These are phyloP conservation scores for Chaetothyriales sp. DNA, from an alignment of 2,329 filamentous ascomycete genomes.

Conservation along the genomic window DNA sequence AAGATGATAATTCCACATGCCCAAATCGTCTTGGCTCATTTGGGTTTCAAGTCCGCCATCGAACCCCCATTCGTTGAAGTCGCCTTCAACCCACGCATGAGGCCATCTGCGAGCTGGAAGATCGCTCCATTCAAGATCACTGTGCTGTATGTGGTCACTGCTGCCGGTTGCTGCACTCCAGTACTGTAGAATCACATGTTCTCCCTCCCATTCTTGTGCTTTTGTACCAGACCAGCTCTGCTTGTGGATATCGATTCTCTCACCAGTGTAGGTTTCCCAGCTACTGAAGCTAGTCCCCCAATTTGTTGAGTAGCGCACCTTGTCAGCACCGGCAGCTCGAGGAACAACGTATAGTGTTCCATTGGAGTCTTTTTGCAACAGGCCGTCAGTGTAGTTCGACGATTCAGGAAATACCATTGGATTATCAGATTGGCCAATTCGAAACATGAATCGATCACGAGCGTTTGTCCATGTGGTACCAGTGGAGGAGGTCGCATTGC, in stretches of 20 bases:
- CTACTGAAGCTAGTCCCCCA: conserved; percentile 39
- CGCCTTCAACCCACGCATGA: conserved; percentile 40
- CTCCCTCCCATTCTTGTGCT: conserved; percentile 38
- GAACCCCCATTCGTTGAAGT: conserved; percentile 43
- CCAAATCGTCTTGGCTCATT: conserved; percentile 26
- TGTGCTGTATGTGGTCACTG: conserved; percentile 39
- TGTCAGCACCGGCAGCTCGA: conserved; percentile 39
- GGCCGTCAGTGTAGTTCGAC: conserved; percentile 40
- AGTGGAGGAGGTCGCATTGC: conserved; percentile 28
- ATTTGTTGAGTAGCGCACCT: conserved; percentile 40
- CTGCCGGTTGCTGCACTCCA: conserved; percentile 39
- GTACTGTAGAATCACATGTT: conserved; percentile 43
- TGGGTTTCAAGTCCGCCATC: conserved; percentile 37
- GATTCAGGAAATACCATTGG: conserved; percentile 40
- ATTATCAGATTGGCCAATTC: conserved; percentile 40
- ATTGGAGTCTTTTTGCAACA: conserved; percentile 28
- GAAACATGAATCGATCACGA: conserved; percentile 38
- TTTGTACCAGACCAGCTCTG: conserved; percentile 37
- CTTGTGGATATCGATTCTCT: conserved; percentile 27
- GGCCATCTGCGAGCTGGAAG: conserved; percentile 33
- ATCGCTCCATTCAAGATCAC: conserved; percentile 27
- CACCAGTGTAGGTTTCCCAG: conserved; percentile 37
- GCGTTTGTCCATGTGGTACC: conserved; percentile 29
- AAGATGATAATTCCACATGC: conserved; percentile 5
- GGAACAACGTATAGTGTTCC: conserved; percentile 33